phyloP scores from a whole-genome alignment of 202 grass and related monocot genomes.

The Setaria viridis region DNA sequence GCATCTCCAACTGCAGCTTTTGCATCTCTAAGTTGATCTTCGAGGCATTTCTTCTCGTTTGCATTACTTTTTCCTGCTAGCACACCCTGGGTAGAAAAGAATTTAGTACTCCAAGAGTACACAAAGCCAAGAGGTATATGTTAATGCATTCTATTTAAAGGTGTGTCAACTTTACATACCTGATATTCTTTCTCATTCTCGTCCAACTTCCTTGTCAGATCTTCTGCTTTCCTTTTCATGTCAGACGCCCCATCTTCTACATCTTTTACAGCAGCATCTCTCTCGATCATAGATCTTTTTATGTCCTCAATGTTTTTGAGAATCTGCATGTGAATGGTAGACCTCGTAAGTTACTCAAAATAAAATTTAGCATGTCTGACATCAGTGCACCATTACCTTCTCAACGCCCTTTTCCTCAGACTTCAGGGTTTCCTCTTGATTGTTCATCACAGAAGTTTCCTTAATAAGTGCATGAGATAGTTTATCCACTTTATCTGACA shows the following conservation, averaged over 20 bases:
- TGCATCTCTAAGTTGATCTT: constrained; percentile 97
- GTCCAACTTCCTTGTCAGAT: constrained; percentile 70
- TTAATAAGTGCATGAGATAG: constrained; percentile 83
- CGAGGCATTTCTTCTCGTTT: constrained; percentile 91
- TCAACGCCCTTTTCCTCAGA: constrained; percentile 65
- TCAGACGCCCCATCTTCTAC: constrained; percentile 74
- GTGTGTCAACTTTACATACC: constrained; percentile 46
- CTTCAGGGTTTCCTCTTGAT: constrained; percentile 79
- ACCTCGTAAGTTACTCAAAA: constrained; percentile 35
- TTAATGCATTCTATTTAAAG: constrained; percentile 32
- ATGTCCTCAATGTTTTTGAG: constrained; percentile 77
- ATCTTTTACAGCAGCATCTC: constrained; percentile 75
- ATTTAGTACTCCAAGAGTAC: constrained; percentile 37
- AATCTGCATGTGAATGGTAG: constrained; percentile 55
- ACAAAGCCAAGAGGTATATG: constrained; percentile 14
- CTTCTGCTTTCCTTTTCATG: constrained; percentile 75
- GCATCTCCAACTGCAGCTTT: constrained; percentile 90
- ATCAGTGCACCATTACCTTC: constrained; percentile 63
- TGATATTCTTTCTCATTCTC: constrained; percentile 89
- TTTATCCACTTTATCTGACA: constrained; percentile 75
- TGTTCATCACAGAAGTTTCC: constrained; percentile 86
- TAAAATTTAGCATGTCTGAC: constrained; percentile 24
- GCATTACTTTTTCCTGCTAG: constrained; percentile 88
- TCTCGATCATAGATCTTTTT: constrained; percentile 76
- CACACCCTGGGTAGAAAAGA: constrained; percentile 70